A percentile compares a stretch with the other conserved stretches of the same genome.
phyloP scores from a whole-genome alignment of 2,329 filamentous ascomycete genomes.

The Cryoendolithus antarcticus region DNA sequence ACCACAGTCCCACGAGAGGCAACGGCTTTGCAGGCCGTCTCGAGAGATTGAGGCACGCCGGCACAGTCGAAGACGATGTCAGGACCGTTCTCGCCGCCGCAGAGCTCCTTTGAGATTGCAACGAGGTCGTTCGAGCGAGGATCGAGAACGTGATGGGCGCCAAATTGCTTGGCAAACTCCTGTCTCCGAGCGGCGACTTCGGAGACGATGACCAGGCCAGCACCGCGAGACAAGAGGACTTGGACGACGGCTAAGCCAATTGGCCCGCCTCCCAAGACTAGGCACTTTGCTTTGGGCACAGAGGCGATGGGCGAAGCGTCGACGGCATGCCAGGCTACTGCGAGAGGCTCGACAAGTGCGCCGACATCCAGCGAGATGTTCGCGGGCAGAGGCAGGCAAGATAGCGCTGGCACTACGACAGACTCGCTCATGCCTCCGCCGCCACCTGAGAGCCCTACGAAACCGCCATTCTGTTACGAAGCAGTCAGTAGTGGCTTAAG shows the following conservation, averaged over 20 bases:
- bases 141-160: slow-evolving; percentile 43
- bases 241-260: slow-evolving; percentile 49
- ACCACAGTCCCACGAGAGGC: slow-evolving; percentile 45
- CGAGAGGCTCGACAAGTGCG: slow-evolving; percentile 51
- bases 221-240: slow-evolving; percentile 42
- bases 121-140: slow-evolving; percentile 40
- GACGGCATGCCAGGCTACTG: slow-evolving; percentile 54
- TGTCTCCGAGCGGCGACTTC: slow-evolving; percentile 42
- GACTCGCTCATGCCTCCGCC: slow-evolving; percentile 46
- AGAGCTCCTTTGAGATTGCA: slow-evolving; percentile 34
- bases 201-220: slow-evolving; percentile 43
- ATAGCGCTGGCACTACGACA: slow-evolving; percentile 38
- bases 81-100: slow-evolving; percentile 35
- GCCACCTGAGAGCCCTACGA: slow-evolving; percentile 29
- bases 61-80: slow-evolving; percentile 52
- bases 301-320: slow-evolving; percentile 34
- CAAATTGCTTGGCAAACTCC: slow-evolving; percentile 40
- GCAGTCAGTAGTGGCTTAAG: too few species aligned
- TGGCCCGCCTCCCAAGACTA: slow-evolving; percentile 50
- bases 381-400: slow-evolving; percentile 39
- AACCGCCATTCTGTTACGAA: slow-evolving; percentile 41
- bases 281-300: slow-evolving; percentile 31
- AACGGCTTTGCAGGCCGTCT: slow-evolving; percentile 37
- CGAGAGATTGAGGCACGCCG: slow-evolving; percentile 36
- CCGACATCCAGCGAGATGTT: slow-evolving; percentile 40